Evolutionary conservation across 176 grass and related monocot genomes (phyloP).

Genomic region (Phoenix dactylifera): DNA sequence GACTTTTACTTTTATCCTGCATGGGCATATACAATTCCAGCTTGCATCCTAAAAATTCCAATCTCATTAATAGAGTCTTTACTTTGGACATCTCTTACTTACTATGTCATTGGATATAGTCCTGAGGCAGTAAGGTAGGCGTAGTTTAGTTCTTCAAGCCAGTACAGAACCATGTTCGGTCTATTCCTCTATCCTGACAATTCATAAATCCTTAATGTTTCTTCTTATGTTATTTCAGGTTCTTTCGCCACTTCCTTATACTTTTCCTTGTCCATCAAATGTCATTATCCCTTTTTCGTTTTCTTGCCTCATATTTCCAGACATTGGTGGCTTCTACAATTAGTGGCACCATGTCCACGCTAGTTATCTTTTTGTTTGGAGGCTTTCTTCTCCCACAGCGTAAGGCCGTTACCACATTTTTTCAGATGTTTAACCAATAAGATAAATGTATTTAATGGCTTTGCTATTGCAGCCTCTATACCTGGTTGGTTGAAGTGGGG

Average conservation of each 20-base stretch:
- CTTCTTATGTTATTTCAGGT: conserved; percentile 23
- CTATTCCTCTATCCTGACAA: too few species aligned
- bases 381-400: conserved; percentile 63
- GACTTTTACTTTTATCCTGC: conserved; percentile 71
- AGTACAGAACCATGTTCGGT: too few species aligned
- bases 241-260: conserved; percentile 48
- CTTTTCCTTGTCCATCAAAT: conserved; percentile 43
- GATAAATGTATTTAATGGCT: too few species aligned
- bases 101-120: conserved; percentile 78
- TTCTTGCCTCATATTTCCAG: conserved; percentile 46
- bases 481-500: conserved; percentile 85
- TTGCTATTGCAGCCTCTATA: conserved; percentile 35
- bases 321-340: conserved; percentile 32
- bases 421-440: neutral
- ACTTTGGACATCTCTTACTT: conserved; percentile 69
- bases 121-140: conserved; percentile 10
- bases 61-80: conserved; percentile 58
- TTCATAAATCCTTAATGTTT: too few species aligned
- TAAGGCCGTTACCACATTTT: conserved; percentile 30
- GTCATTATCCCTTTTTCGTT: conserved; percentile 54
- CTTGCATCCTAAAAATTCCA: conserved; percentile 58
- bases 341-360: conserved; percentile 13
- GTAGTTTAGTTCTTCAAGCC: too few species aligned
- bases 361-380: conserved; percentile 42
- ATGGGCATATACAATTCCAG: conserved; percentile 79